phyloP scores from a whole-genome alignment of 2,329 filamentous ascomycete species.

The Fusarium sp. region DNA sequence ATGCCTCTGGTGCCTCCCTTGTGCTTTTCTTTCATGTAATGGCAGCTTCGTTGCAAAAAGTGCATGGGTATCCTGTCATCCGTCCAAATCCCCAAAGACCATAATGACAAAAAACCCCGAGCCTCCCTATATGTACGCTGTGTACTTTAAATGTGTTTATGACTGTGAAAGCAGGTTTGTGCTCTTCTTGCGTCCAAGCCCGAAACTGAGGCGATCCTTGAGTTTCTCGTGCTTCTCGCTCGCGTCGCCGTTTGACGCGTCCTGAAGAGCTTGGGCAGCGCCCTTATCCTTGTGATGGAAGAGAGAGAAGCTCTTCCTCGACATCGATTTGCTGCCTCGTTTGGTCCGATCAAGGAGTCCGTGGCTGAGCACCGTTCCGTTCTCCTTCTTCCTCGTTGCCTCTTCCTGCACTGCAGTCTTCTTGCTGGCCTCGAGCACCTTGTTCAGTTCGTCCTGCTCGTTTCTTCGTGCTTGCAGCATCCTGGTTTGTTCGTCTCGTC shows the following conservation, averaged over 20 bases:
- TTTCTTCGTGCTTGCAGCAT: conserved; percentile 60
- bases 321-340: conserved; percentile 78
- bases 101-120: conserved; percentile 21
- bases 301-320: conserved; percentile 76
- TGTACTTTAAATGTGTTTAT: conserved; percentile 12
- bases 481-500: conserved; percentile 63
- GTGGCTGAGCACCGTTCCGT: conserved; percentile 47
- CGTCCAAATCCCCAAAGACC: conserved; percentile 25
- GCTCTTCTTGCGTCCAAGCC: conserved; percentile 75
- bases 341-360: conserved; percentile 71
- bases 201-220: conserved; percentile 71
- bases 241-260: conserved; percentile 34
- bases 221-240: conserved; percentile 57
- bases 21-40: conserved; percentile 29
- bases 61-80: conserved; percentile 40
- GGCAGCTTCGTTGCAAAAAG: conserved; percentile 22
- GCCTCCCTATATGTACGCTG: conserved; percentile 23
- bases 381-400: conserved; percentile 52
- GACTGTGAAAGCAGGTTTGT: conserved; percentile 52
- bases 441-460: conserved; percentile 68
- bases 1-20: conserved; percentile 10
- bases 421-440: conserved; percentile 71
- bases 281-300: conserved; percentile 61
- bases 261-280: conserved; percentile 38
- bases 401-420: conserved; percentile 64